Evolutionary conservation across 2,329 filamentous ascomycete species (phyloP).

Genomic region (Botrytis paeoniae): DNA sequence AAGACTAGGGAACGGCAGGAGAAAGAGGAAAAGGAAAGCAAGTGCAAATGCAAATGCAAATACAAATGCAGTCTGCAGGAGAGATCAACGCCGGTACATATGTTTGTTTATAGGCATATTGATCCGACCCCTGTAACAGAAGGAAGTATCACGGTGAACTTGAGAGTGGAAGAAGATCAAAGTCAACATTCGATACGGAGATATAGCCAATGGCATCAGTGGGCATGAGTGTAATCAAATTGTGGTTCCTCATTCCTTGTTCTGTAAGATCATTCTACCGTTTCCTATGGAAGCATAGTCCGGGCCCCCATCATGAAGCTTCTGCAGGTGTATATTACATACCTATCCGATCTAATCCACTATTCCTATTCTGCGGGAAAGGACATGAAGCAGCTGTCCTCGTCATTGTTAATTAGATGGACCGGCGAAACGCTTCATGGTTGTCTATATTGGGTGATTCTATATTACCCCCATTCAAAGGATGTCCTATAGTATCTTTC

Average conservation of each 20-base stretch:
- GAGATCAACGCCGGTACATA: conserved; percentile 9
- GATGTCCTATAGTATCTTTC: background rate
- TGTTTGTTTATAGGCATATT: background rate
- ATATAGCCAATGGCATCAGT: conserved; percentile 7
- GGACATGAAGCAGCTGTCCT: conserved; percentile 4
- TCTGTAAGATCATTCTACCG: background rate
- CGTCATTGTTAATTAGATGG: background rate
- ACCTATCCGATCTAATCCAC: background rate
- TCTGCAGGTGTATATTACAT: conserved; percentile 9
- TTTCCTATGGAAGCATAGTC: conserved; percentile 11
- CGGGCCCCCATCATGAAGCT: conserved; percentile 6
- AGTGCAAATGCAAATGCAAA: background rate
- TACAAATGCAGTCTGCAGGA: conserved; percentile 4
- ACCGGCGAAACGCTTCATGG: background rate
- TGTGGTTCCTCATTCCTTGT: conserved; percentile 8
- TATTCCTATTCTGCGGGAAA: background rate
- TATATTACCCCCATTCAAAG: background rate
- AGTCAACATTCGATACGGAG: background rate
- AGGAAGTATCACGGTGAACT: background rate
- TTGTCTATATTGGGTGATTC: background rate
- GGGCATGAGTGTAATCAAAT: background rate
- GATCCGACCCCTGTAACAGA: background rate
- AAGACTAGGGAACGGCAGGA: background rate
- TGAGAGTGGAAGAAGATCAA: conserved; percentile 4
- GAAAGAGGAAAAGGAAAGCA: background rate